These are phyloP conservation scores for Hypomyces rosellus DNA, from an alignment of 2,329 filamentous ascomycete species.

Conservation along the genomic window DNA sequence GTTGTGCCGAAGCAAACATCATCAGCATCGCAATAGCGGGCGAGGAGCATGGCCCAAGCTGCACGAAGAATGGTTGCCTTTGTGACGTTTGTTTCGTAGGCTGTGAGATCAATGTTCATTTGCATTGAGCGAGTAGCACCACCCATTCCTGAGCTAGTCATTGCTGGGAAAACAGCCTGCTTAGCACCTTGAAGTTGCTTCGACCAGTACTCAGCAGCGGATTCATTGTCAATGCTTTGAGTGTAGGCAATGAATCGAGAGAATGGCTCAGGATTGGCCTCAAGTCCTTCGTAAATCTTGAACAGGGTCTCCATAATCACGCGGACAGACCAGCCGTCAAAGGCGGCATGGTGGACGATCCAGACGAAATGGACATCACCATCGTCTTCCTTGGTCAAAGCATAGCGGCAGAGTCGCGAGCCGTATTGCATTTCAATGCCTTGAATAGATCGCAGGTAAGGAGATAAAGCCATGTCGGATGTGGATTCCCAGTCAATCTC, in stretches of 20 bases:
- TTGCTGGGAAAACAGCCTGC: neutral
- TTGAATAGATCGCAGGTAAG: no score
- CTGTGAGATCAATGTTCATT: no score
- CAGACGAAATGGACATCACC: neutral
- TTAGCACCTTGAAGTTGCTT: neutral
- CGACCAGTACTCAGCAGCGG: neutral
- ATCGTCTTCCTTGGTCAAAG: neutral
- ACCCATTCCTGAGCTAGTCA: neutral
- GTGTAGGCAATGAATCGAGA: neutral
- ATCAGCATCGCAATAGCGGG: slow-evolving; percentile 9
- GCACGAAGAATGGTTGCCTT: slow-evolving; percentile 8
- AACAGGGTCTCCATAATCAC: slow-evolving; percentile 8
- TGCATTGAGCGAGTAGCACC: neutral
- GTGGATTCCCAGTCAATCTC: neutral
- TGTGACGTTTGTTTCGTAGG: neutral
- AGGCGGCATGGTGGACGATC: slow-evolving; percentile 9
- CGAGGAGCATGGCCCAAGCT: slow-evolving; percentile 7
- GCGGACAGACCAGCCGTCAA: slow-evolving; percentile 14
- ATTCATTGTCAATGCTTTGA: neutral
- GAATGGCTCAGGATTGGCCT: neutral
- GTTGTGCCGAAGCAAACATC: slow-evolving; percentile 13
- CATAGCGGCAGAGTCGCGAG: slow-evolving; percentile 6
- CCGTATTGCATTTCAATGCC: slow-evolving; percentile 6
- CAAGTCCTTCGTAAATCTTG: neutral
- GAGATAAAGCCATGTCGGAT: no score